Percentiles rank a stretch among this genome's conserved stretches.
These are phyloP conservation scores for Cystobasidium sp. DNA, from an alignment of 1,284 basidiomycete species.

Conservation along the genomic window DNA sequence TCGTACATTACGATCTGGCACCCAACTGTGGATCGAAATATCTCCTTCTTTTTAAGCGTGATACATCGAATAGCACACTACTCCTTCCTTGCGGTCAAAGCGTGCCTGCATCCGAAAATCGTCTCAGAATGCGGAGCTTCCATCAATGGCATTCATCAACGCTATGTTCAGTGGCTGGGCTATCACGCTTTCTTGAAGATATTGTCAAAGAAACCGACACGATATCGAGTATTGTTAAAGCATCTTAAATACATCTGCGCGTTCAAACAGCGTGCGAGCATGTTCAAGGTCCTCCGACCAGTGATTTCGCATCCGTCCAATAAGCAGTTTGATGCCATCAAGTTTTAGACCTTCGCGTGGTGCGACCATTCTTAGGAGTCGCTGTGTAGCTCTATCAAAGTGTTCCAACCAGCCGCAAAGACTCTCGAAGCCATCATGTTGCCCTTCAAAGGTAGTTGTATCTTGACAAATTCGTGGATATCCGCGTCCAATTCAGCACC, in stretches of 20 bases:
- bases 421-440: not conserved
- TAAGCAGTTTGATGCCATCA: constrained; percentile 3
- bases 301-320: constrained; percentile 36
- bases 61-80: constrained; percentile 67
- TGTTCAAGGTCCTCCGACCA: constrained; percentile 17
- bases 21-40: constrained; percentile 53
- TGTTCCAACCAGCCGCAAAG: constrained; percentile 27
- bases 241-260: constrained; percentile 27
- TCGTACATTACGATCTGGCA: constrained; percentile 73
- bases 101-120: constrained; percentile 61
- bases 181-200: constrained; percentile 73
- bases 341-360: constrained; percentile 4
- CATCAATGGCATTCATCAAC: constrained; percentile 63
- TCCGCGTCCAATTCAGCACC: constrained; percentile 2
- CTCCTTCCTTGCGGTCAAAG: constrained; percentile 64
- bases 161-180: constrained; percentile 68
- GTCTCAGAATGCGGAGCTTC: constrained; percentile 59
- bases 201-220: constrained; percentile 64
- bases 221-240: constrained; percentile 56
- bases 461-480: not conserved
- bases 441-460: not conserved
- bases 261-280: not conserved
- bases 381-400: not conserved
- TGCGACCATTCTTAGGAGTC: not conserved
- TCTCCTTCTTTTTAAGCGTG: constrained; percentile 56